phyloP scores from a whole-genome alignment of 1,139 yeast genomes.

The Magnusiomyces paraingens region DNA sequence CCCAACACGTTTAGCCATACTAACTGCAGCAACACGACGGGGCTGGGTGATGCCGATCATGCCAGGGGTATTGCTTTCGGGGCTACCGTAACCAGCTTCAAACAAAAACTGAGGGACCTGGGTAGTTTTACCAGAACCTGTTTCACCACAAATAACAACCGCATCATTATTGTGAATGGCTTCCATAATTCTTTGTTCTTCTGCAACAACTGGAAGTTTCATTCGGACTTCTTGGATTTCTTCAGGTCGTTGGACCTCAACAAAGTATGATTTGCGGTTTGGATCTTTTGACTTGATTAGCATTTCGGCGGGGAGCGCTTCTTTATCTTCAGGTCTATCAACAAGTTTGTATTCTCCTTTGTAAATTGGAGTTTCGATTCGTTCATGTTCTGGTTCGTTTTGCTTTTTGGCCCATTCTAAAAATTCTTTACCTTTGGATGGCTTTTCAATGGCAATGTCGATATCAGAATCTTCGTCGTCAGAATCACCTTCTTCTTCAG shows the following conservation, averaged over 20 bases:
- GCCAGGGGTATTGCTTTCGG: conserved; percentile 67
- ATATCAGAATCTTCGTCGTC: conserved; percentile 21
- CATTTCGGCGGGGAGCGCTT: conserved; percentile 43
- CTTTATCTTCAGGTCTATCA: conserved; percentile 34
- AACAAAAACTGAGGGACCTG: conserved; percentile 91
- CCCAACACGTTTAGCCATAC: conserved; percentile 89
- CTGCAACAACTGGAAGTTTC: conserved; percentile 80
- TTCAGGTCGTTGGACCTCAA: conserved; percentile 56
- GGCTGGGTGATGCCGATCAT: conserved; percentile 97
- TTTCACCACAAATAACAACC: conserved; percentile 90
- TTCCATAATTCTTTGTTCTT: conserved; percentile 93
- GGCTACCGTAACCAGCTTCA: conserved; percentile 80
- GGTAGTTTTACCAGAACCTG: conserved; percentile 98
- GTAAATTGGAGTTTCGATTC: conserved; percentile 29
- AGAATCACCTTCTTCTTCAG: conserved; percentile 15
- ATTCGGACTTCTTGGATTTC: conserved; percentile 62
- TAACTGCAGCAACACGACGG: conserved; percentile 96
- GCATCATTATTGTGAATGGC: conserved; percentile 91
- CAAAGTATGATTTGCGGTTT: conserved; percentile 59
- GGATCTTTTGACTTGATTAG: conserved; percentile 24
- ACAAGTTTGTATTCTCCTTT: conserved; percentile 30
- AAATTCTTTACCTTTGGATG: conserved; percentile 41
- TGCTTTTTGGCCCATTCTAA: conserved; percentile 46
- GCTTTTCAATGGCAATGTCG: conserved; percentile 24
- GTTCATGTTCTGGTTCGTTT: conserved; percentile 21